Evolutionary conservation across 1,284 basidiomycete genomes (phyloP), one percentile per base, ranked within the genome.

Genomic region (Taiwanofungus camphoratus): DNA sequence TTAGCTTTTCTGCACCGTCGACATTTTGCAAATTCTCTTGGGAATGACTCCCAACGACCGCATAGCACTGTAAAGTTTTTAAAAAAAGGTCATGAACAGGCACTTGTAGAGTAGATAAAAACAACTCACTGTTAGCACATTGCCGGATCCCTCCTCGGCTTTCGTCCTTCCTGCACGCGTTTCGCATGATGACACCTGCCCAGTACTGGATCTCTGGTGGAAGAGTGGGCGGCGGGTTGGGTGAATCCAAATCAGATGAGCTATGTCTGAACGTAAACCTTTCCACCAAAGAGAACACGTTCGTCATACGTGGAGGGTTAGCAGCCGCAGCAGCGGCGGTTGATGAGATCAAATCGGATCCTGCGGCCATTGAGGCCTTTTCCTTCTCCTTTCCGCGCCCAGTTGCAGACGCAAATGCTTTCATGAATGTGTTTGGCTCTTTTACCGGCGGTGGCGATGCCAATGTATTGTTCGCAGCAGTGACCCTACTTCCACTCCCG

Each of bases 151-250:
- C 96, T 48, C 92, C 92, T 34, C 87, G 70, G 37, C 73, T 79
- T 49, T 97, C 94, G 59, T 99, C 95, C 72, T 99, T 99, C 61
- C 95, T 74, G 67, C 95, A 99, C 5, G 96, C 95, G 61, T 99
- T 99, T 41, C 96, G 79, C 95, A 99, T 99, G 58, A 98, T 97
- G 11, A 98, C 95, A 3, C 94, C 93, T 0, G 95, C 95, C 96
- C 95, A 99, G 60, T 97, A 98, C 67, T 98, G 92, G 39, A 99
- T 96, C 64, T 98, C 94, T 18, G 75, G 73, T 0, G 93, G 92
- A 4, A 98, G 71, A 44, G 74, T 71, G 3, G 82, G 82, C 12
- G 82, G 81, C 0, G 80, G 82, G 51, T 80, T 79, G 5, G 78
- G 76, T 46, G 90, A 68, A 52, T 83, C 77, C 21, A 77, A 76